Base-by-base conservation (phyloP, 208 protist species). In the Crithidia sp. region DNA sequence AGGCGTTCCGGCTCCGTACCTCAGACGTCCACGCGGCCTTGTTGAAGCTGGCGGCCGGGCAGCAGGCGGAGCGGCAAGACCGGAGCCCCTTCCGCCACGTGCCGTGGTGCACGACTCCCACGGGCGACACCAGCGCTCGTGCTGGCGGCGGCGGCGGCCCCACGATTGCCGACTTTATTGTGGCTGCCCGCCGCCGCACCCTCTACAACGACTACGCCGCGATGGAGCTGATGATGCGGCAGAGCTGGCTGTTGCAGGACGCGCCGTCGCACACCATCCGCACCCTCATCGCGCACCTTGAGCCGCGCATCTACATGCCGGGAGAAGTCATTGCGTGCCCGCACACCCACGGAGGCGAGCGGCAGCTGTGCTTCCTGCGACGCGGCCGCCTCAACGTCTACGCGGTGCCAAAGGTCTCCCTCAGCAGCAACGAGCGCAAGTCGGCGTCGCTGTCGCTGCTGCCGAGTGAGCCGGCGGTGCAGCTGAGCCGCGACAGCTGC, bases 201-300 rank as follows among this genome's bases (percentile, higher is more conserved):
- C 79, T 96, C 50, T 76, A 83, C 55, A 80, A 72, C 43, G 81
- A 90, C 85, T 96, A 91, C 72, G 86, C 85, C 52, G 58, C 84
- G 52, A 93, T 87, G 64, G 91, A 94, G 76, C 64, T 92, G 47
- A 69, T 92, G 37, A 86, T 94, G 85, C 85, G 91, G 66, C 91
- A 96, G 82, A 96, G 91, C 75, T 96, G 91, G 91, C 81, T 96
- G 62, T 79, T 96, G 55, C 91, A 96, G 76, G 91, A 96, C 69
- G 88, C 87, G 13, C 87, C 91, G 13, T 75, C 85, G 17, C 72
- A 79, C 54, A 94, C 88, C 9, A 87, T 96, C 44, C 86, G 86
- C 44, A 82, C 66, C 54, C 77, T 96, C 68, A 90, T 94, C n/a
- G 77, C 87, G 14, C 81, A 89, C 41, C 56, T 96, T 16, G 79